Conservation (phyloP, 2,329 filamentous ascomycete species). For the Monosporascus sp. region DNA sequence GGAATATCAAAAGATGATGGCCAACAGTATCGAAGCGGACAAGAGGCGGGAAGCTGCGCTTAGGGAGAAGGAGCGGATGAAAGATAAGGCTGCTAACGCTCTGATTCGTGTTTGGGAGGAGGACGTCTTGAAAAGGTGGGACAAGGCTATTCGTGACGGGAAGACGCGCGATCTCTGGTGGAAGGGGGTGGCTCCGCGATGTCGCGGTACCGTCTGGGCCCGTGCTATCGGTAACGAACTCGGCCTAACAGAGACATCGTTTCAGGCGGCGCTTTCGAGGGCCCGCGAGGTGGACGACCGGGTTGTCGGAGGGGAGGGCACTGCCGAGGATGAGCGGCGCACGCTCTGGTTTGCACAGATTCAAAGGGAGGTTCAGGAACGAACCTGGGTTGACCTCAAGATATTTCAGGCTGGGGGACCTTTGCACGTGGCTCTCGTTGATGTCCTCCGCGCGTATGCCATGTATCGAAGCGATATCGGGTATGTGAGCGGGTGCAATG, state of each 20-base stretch:
- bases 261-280: slow-evolving; percentile 62
- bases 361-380: slow-evolving; percentile 54
- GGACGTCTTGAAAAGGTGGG: slow-evolving; percentile 72
- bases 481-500: slow-evolving; percentile 69
- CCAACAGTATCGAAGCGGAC: slow-evolving; percentile 52
- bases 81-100: slow-evolving; percentile 49
- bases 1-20: slow-evolving; percentile 82
- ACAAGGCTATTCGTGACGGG: slow-evolving; percentile 61
- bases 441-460: slow-evolving; percentile 72
- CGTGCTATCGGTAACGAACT: slow-evolving; percentile 70
- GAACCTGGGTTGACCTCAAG: slow-evolving; percentile 65
- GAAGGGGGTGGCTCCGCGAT: slow-evolving; percentile 68
- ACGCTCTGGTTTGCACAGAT: slow-evolving; percentile 60
- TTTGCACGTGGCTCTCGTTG: slow-evolving; percentile 60
- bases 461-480: slow-evolving; percentile 81
- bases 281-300: slow-evolving; percentile 57
- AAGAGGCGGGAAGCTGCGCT: slow-evolving; percentile 51
- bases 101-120: slow-evolving; percentile 66
- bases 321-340: slow-evolving; percentile 49
- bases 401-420: slow-evolving; percentile 66
- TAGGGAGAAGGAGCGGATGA: slow-evolving; percentile 44
- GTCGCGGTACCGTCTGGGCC: slow-evolving; percentile 64
- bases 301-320: slow-evolving; percentile 44
- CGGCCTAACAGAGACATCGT: slow-evolving; percentile 61
- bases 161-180: slow-evolving; percentile 75